Evolutionary conservation across 2,329 filamentous ascomycete species (phyloP).

Genomic region (Phyllosticta citrichinensis): DNA sequence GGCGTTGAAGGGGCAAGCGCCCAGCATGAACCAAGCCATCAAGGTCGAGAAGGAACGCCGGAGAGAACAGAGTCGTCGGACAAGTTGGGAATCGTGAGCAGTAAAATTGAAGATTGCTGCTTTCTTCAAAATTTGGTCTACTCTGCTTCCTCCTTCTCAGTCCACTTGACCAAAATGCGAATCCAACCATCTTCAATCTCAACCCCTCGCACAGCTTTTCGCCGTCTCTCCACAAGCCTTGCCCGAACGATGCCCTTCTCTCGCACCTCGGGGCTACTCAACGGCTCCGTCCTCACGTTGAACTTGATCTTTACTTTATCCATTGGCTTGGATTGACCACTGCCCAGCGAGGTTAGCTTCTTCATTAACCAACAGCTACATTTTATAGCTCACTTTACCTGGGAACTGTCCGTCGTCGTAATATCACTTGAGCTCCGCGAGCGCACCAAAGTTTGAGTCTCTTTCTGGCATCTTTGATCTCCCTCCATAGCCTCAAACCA

Average conservation of each 20-base stretch:
- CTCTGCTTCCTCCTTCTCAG: not conserved
- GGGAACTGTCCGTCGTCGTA: too few species aligned
- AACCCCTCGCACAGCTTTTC: not conserved
- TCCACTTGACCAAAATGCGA: not conserved
- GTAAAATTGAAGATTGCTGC: not conserved
- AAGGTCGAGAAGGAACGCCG: slow-evolving; percentile 50
- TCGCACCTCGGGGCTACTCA: not conserved
- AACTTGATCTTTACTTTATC: not conserved
- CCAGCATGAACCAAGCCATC: slow-evolving; percentile 59
- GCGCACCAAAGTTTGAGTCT: too few species aligned
- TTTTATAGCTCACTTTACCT: too few species aligned
- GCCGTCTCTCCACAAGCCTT: not conserved
- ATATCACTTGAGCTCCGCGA: too few species aligned
- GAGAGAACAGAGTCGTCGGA: not conserved
- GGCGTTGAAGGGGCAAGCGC: slow-evolving; percentile 34
- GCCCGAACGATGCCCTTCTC: not conserved
- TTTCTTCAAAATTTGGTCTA: not conserved
- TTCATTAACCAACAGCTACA: too few species aligned
- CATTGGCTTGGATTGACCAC: too few species aligned
- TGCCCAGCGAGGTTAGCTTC: too few species aligned
- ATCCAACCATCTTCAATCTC: not conserved
- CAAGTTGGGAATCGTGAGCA: not conserved
- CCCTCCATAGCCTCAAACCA: too few species aligned
- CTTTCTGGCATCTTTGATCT: too few species aligned
- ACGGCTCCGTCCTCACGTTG: not conserved